Evolutionary conservation across 106 monocot species (phyloP), one percentile per base, ranked within the genome.

Genomic region (Vanilla planifolia): DNA sequence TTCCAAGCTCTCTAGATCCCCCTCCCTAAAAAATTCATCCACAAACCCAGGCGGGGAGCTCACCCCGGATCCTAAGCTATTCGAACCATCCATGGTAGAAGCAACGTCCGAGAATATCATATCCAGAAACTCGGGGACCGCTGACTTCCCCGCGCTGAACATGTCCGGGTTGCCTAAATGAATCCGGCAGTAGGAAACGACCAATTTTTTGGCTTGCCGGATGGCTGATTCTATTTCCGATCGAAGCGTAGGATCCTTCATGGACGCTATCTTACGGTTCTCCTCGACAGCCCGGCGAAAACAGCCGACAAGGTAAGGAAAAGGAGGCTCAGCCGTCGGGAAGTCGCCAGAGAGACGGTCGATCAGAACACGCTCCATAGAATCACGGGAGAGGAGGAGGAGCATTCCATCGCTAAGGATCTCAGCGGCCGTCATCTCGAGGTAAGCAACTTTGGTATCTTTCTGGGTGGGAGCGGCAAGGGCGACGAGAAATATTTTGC

Each of bases 391-490:
- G 26, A 91, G 64, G 22, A 80, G 61, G 17, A 90, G 78, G 19
- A 83, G 78, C 16, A 75, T 80, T 33, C 71, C 68, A 67, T 95
- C 95, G 84, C 83, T 84, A 62, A 95, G 77, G 51, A 95, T 66
- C 79, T 95, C 90, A 29, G 95, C 95, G 43, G 95, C 95, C 40
- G 95, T 95, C 28, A 76, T 74, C 73, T 86, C 95, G 39, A 95
- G 68, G 73, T 90, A 84, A 41, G 63, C 71, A 66, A 84, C 11
- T 21, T 55, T 43, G 5, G 74, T 71, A 36, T 75, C 51, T 30
- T 15, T 26, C 14, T 48, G 19, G 11, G 59, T 10, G 55, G 86
- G 60, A 1, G 42, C 62, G 22, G 74, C 41, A 51, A 91, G 79
- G 22, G 84, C 48, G 61, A 91, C 62, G 60, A 81, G 61, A 77